Evolutionary conservation across 2,329 filamentous ascomycete species (phyloP), one percentile per base, ranked within the genome.

Genomic region (Pseudogymnoascus sp.): DNA sequence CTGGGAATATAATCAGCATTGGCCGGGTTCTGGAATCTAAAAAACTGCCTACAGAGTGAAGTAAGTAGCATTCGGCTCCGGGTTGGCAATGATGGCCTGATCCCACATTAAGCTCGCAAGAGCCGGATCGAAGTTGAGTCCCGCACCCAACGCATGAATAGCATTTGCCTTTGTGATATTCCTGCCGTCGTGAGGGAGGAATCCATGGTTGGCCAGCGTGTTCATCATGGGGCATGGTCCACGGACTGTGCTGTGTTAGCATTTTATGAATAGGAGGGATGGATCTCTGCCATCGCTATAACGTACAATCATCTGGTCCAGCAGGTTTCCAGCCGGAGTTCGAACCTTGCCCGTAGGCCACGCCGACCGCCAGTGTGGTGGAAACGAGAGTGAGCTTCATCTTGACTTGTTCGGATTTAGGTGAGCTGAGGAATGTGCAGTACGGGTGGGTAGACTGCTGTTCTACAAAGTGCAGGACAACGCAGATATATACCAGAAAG

Each of bases 141-240:
- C 78, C 0, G 71, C 67, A 2, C 66, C 66, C 35, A 83, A 65
- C 21, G 71, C 80, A 5, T 71, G 65, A 5, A 79, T 66, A 0
- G 75, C 73, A 17, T 65, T 66, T 61, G 68, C 66, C 38, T 63
- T 62, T 0, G 71, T 76, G 60, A 78, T 69, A 59, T 75, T 73
- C 38, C 65, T 68, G 12, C 77, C 77, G 44, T 78, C 68, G 48
- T 73, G 77, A 0, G 75, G 74, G 17, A 79, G 72, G 63, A 75
- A 78, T 0, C 74, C 75, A 55, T 79, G 74, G 65, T 79, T 79
- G 7, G 76, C 75, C 12, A 79, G 70, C 0, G 77, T 74, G 62
- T 79, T 79, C 63, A 79, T 68, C 65, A 76, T 76, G 1, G 77
- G 77, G 48, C 77, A 79, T 42, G 77, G 72, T 10, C 65, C 67